Base-by-base conservation (phyloP, 257 asterid species). In the Nicotiana tomentosiformis region DNA sequence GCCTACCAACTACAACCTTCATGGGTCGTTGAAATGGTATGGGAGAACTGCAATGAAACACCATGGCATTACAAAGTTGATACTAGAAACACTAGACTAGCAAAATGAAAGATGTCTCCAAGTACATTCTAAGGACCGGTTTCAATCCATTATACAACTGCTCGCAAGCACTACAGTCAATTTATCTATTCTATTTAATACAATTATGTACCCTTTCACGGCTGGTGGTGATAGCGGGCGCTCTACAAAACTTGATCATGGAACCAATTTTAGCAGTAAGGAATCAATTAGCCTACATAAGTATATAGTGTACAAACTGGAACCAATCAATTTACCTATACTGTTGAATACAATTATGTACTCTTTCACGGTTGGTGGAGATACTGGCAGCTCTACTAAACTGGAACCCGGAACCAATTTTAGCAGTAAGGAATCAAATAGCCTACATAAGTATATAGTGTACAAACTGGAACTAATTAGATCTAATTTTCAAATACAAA, bases 1-100 rank as follows among this genome's bases (percentile, higher is more conserved):
- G 99, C 74, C 81, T 93, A 62, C 99, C 99, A 86, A 96, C 98
- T 83, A 94, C 98, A 82, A 96, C 96, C 84, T 96, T 95, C 92
- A 96, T 83, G 14, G 98, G 99, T 67, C 62, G 90, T 85, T 89
- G 88, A 68, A 94, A 87, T 10, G 99, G 98, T 35, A 96, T 61
- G 60, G 99, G 99, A 81, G 98, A 85, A 81, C 99, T 94, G 93
- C 89, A 81, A 20, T 14, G 53, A 17, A 66, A 65, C 66, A 20
- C 10, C 78, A 66, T 5, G 17, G 7, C 14, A 14, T 46, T 81
- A 81, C 30, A 29, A 2, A 12, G 33, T 11, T 66, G 84, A 81
- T 17, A 0, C 3, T 7, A 23, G 61, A 58, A 46, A 72, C 14
- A 46, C 4, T 20, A 4, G 61, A 72, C 15, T 46, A 15, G 79